phyloP scores from a whole-genome alignment of 2,329 filamentous ascomycete genomes.

The Exophiala xenobiotica region DNA sequence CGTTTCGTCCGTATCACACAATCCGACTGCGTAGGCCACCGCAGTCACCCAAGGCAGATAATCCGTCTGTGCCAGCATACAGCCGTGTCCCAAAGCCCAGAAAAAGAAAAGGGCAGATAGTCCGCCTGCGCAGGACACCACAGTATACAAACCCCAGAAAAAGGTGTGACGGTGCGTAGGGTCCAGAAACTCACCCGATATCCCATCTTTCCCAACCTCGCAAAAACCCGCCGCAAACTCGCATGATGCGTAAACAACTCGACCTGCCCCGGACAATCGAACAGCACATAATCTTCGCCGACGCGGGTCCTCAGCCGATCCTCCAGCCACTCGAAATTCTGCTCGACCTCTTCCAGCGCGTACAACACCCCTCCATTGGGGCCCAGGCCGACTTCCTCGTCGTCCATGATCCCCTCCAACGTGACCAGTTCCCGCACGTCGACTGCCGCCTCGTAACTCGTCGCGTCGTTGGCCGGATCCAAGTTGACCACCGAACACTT shows the following conservation, averaged over 20 bases:
- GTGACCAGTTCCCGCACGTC: slow-evolving; percentile 88
- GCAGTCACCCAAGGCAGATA: too few species aligned
- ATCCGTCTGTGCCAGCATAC: too few species aligned
- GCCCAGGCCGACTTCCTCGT: slow-evolving; percentile 69
- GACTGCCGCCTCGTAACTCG: slow-evolving; percentile 81
- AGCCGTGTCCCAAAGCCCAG: too few species aligned
- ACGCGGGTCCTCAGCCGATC: slow-evolving; percentile 74
- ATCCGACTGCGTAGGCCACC: too few species aligned
- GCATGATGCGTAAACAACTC: slow-evolving; percentile 96
- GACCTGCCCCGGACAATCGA: slow-evolving; percentile 95
- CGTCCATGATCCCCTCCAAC: slow-evolving; percentile 90
- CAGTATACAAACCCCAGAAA: slow-evolving; percentile 7
- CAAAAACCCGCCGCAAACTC: slow-evolving; percentile 87
- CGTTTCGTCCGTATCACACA: too few species aligned
- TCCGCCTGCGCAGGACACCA: too few species aligned
- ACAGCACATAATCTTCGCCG: slow-evolving; percentile 86
- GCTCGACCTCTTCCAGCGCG: slow-evolving; percentile 89
- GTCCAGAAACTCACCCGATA: slow-evolving; percentile 69
- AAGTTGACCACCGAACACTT: slow-evolving; percentile 95
- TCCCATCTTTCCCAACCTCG: slow-evolving; percentile 82
- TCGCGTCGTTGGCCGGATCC: slow-evolving; percentile 93
- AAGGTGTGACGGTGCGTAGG: background rate
- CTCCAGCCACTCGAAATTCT: slow-evolving; percentile 91
- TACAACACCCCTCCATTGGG: slow-evolving; percentile 92
- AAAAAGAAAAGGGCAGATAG: too few species aligned